Base-by-base conservation (phyloP, 192 early-diverging fungal genomes). In the Umbelopsis isabellina region DNA sequence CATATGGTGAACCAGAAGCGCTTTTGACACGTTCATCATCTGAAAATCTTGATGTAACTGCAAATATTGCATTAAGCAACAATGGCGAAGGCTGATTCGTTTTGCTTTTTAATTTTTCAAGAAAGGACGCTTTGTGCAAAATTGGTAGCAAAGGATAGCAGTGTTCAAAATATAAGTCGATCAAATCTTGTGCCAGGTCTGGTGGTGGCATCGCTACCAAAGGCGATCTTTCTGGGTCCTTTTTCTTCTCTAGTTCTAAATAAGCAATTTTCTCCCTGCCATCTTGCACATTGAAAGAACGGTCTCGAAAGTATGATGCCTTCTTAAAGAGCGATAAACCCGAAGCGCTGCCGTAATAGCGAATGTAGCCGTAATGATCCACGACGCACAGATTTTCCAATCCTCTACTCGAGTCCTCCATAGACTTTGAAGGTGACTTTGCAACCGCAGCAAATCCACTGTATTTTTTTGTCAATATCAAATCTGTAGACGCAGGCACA, bases 311-410 rank as follows among this genome's bases (percentile, higher is more conserved):
- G 18, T 73, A 69, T 22, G 84, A 70, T 37, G 78, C 90, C 51
- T 84, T 79, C 74, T 86, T 87, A 22, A 93, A 79, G 13, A 93
- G 72, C 55, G 89, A 87, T 71, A 90, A 83, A 25, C 92, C 92
- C 22, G 91, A 92, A 33, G 89, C 88, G 55, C 88, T 89, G 22
- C 92, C 92, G 10, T 90, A 75, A 70, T 91, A 93, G 18, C 91
- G 83, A 25, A 90, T 73, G 10, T 88, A 86, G 13, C 91, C 92
- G 23, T 81, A 84, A 46, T 81, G 86, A 73, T 93, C 92, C 44
- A 91, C 79, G 2, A 91, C 79, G 27, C 89, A 78, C 46, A 92
- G 58, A 23, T 82, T 83, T 9, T 82, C 86, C n/a, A 89, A 78
- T 22, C 75, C 80, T 46, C 84, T 84, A 49, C 27, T 61, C 5